Evolutionary conservation across 306 rosid genomes (phyloP).

Genomic region (Cotoneaster glaucophyllus): DNA sequence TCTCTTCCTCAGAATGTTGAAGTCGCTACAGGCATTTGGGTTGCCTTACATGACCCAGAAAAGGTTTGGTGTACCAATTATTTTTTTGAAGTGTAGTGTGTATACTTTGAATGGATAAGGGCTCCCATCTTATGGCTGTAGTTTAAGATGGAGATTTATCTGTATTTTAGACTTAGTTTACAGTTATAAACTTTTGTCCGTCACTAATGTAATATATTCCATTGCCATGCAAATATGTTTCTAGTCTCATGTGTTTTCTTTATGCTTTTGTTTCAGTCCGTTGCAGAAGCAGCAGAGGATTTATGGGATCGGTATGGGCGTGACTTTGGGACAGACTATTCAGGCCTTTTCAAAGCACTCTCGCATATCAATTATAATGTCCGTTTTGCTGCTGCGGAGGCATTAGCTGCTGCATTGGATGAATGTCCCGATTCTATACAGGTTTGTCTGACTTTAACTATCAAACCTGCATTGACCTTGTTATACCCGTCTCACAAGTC

Average conservation of each 20-base stretch:
- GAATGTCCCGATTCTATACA: conserved; percentile 87
- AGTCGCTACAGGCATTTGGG: conserved; percentile 89
- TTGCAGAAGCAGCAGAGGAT: conserved; percentile 90
- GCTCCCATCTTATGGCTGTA: background rate
- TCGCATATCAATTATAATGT: conserved; percentile 75
- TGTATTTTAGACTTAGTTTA: background rate
- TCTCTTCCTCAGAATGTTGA: conserved; percentile 63
- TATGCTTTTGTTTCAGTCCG: conserved; percentile 45
- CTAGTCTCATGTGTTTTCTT: background rate
- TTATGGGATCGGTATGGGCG: conserved; percentile 94
- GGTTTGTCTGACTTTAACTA: conserved; percentile 37
- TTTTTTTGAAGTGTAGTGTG: background rate
- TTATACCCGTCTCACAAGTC: background rate
- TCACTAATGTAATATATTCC: background rate
- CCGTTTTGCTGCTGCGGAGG: conserved; percentile 89
- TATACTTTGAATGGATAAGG: background rate
- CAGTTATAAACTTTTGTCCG: background rate
- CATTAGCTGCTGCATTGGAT: conserved; percentile 92
- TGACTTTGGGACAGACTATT: conserved; percentile 86
- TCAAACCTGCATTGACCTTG: background rate
- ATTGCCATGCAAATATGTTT: background rate
- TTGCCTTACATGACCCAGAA: conserved; percentile 87
- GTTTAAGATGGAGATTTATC: background rate
- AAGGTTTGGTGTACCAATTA: conserved; percentile 49
- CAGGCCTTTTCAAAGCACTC: conserved; percentile 83